Percentiles rank a stretch among this genome's conserved stretches.
phyloP scores from a whole-genome alignment of 805 yeast genomes.

The Candida palmyrensis region DNA sequence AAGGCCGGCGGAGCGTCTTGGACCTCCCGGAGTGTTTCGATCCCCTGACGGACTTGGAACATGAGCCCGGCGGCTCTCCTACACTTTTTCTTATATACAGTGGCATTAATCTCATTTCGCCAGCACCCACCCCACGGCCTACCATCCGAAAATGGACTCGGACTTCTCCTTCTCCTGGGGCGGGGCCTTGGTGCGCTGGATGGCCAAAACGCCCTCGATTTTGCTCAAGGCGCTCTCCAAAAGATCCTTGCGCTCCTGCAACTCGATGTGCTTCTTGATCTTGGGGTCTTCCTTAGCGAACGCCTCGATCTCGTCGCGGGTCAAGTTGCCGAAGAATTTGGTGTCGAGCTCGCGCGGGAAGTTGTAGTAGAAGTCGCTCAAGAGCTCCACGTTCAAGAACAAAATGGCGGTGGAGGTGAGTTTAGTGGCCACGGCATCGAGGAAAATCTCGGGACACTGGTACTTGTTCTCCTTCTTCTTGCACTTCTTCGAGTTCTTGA shows the following conservation, averaged over 20 bases:
- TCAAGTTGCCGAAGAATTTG: slow-evolving; percentile 57
- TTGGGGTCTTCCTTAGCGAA: slow-evolving; percentile 95
- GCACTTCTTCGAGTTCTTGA: slow-evolving; percentile 73
- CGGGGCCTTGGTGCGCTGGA: slow-evolving; percentile 37
- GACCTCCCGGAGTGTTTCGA: too few relatives aligned
- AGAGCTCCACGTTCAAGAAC: slow-evolving; percentile 86
- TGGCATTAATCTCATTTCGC: not conserved
- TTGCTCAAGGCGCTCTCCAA: slow-evolving; percentile 78
- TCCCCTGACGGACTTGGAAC: too few relatives aligned
- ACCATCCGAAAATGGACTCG: slow-evolving; percentile 11
- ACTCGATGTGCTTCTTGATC: slow-evolving; percentile 82
- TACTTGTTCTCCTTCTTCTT: slow-evolving; percentile 73
- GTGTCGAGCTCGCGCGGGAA: slow-evolving; percentile 91
- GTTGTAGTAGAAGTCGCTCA: slow-evolving; percentile 92
- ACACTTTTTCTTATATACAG: too few relatives aligned
- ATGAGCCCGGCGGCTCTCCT: too few relatives aligned
- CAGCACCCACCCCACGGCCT: not conserved
- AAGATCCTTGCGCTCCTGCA: slow-evolving; percentile 89
- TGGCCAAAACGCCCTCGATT: slow-evolving; percentile 77
- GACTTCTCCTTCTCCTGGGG: slow-evolving; percentile 9
- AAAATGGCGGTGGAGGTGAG: slow-evolving; percentile 89
- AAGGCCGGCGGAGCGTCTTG: too few relatives aligned
- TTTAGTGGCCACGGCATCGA: slow-evolving; percentile 89
- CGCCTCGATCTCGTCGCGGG: slow-evolving; percentile 72
- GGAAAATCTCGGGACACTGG: slow-evolving; percentile 90